Evolutionary conservation across 768 basidiomycete species (phyloP).

Genomic region (Hebeloma cylindrosporum): DNA sequence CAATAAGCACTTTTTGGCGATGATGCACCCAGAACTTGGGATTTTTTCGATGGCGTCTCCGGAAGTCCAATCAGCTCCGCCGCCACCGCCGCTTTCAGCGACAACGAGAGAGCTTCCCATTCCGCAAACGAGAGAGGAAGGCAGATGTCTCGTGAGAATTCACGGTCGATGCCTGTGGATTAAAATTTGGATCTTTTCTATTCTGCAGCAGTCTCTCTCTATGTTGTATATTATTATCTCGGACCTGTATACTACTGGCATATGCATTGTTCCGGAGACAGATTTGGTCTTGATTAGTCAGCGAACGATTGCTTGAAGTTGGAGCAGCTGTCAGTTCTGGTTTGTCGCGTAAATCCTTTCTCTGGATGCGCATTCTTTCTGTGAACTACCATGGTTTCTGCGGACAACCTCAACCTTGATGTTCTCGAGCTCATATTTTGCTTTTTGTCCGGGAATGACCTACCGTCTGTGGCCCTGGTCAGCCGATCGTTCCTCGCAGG

Average conservation of each 20-base stretch:
- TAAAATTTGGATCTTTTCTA: constrained; percentile 4
- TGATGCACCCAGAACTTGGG: constrained; percentile 33
- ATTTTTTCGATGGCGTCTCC: constrained; percentile 23
- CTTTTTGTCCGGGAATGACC: constrained; percentile 52
- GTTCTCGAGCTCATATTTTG: constrained; percentile 69
- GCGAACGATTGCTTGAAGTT: not conserved
- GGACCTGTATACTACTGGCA: not conserved
- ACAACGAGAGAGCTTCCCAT: constrained; percentile 16
- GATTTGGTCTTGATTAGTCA: not conserved
- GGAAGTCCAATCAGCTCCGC: constrained; percentile 3
- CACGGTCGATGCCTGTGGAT: constrained; percentile 17
- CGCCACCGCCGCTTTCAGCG: not conserved
- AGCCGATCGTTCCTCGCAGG: constrained; percentile 64
- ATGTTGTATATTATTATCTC: not conserved
- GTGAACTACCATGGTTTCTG: constrained; percentile 51
- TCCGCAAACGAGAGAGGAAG: constrained; percentile 10
- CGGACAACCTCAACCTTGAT: constrained; percentile 69
- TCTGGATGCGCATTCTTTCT: constrained; percentile 16
- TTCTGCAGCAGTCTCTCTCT: not conserved
- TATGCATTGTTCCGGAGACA: not conserved
- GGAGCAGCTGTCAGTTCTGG: not conserved
- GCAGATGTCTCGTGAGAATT: constrained; percentile 11
- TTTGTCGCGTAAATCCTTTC: not conserved
- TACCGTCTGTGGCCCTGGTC: constrained; percentile 62
- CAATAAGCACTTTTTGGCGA: constrained; percentile 35